Conservation (phyloP, 2,329 filamentous ascomycete genomes). For the Macrophomina tecta region DNA sequence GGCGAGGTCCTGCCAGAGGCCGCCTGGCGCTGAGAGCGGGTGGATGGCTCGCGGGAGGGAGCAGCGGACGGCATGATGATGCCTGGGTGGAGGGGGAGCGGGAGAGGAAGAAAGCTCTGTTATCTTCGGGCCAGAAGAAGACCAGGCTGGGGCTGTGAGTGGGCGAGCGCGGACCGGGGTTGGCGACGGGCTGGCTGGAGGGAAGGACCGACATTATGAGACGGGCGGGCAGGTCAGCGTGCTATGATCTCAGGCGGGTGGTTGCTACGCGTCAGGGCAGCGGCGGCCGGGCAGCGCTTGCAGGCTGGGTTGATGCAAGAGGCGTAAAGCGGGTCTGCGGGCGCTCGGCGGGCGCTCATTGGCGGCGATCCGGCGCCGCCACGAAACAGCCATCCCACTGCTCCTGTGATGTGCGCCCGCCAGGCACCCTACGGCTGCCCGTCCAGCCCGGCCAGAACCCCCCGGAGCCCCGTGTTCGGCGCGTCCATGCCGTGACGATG, state of each 20-base stretch:
- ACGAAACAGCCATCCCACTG: slow-evolving; percentile 20
- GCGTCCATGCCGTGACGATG: slow-evolving; percentile 13
- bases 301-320: slow-evolving; percentile 28
- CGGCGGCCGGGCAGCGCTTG: slow-evolving; percentile 21
- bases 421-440: slow-evolving; percentile 19
- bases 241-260: slow-evolving; percentile 22
- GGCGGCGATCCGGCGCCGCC: slow-evolving; percentile 22
- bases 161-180: slow-evolving; percentile 4
- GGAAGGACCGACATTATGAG: slow-evolving; percentile 29
- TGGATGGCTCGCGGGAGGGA: slow-evolving; percentile 11
- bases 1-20: slow-evolving; percentile 19
- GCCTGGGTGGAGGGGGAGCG: slow-evolving; percentile 2
- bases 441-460: slow-evolving; percentile 12
- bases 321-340: slow-evolving; percentile 21
- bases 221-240: slow-evolving; percentile 22
- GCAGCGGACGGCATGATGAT: slow-evolving; percentile 18
- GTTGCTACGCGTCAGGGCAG: slow-evolving; percentile 24
- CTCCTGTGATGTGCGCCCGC: slow-evolving; percentile 14
- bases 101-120: slow-evolving; percentile 13
- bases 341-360: neutral
- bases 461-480: slow-evolving; percentile 17
- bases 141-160: neutral
- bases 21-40: neutral
- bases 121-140: slow-evolving; percentile 16
- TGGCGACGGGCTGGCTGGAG: neutral